Evolutionary conservation across 352 stramenopile genomes (phyloP), one percentile per base, ranked within the genome.

Genomic region (Globisporangium paddicum): DNA sequence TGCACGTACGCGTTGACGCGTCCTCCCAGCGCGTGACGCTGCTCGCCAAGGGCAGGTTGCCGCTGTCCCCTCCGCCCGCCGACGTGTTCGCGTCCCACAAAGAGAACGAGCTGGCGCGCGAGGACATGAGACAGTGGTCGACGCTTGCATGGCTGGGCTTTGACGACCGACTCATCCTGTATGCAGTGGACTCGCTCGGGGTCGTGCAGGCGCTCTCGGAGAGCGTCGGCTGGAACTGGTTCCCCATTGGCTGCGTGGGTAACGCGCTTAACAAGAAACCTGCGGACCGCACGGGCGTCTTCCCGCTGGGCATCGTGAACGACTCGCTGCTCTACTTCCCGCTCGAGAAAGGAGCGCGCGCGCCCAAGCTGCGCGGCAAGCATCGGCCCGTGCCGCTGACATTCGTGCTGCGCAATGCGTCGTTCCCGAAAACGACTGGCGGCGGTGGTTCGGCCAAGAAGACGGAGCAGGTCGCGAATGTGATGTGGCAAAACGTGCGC

Each of bases 301-400:
- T 91, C 56, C 73, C 79, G 1, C 66, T 93, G 1, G 84, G 84
- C 16, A 62, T 93, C 25, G 77, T 87, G 14, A 85, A 89, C 44
- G 83, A 90, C 60, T 75, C 79, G 18, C 54, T 93, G 54, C 58
- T 91, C 16, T 90, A 89, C 53, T 90, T 91, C 35, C 79, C 79
- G 10, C 65, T 93, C 0, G 78, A 89, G 35, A 74, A 71, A 26
- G 77, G 68, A 1, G 51, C 63, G 40, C 54, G 54, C 5, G 71
- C 55, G 3, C 84, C 84, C 1, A 73, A 76, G 38, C 65, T 95
- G 23, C 72, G 80, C 8, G 73, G 82, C 26, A 86, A 85, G 51
- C 82, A 93, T 49, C 85, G 85, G 3, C 85, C 85, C 8, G 81
- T 95, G n/a, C 82, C 83, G 14, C 52, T 74, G 26, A 83, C 79